Evolutionary conservation across 768 basidiomycete species (phyloP), one percentile per base, ranked within the genome.

Genomic region (Pisolithus microcarpus): DNA sequence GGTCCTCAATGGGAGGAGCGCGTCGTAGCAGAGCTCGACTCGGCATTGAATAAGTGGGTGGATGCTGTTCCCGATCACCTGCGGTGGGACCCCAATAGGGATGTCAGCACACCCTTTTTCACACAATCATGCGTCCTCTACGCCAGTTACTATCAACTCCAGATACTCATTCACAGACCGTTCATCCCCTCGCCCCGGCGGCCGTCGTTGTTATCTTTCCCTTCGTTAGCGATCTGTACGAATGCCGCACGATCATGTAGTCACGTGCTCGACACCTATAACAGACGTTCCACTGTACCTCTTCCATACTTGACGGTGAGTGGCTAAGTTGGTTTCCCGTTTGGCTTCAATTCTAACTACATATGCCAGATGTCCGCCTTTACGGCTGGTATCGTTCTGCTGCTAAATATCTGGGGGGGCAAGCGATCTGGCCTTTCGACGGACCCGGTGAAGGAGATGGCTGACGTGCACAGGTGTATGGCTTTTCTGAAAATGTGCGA

Each of bases 181-280:
- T 90, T 87, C 65, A 84, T 92, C 51, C 85, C 86, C 0, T 78
- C 78, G 0, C 77, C 80, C 3, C 69, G 75, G 42, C 80, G 80
- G 50, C 74, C 73, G 0, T 68, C 72, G 0, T 62, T 67, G 2
- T 59, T 78, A 34, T 70, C 73, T 1, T 77, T 82, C 58, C 81
- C 70, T 60, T 84, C 88, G 0, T 71, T 91, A 30, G 86, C 87
- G 0, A 91, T 92, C 48, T 91, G 89, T 64, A 81, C 84, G 18
- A 91, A 91, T 53, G 82, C 91, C 0, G 86, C 91, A 2, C 74
- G 87, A 7, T 87, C 86, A 1, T 84, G 79, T 52, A 79, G 78
- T 37, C 86, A 85, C 60, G 76, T 92, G 26, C 64, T 86, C 18
- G 87, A 90, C 56, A 68, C 79, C 2, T 75, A 78, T 47, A 67